A percentile compares a stretch with the other conserved stretches of the same genome.
Conservation (phyloP, 768 basidiomycete species). For the Xerocomus spinulosus region DNA sequence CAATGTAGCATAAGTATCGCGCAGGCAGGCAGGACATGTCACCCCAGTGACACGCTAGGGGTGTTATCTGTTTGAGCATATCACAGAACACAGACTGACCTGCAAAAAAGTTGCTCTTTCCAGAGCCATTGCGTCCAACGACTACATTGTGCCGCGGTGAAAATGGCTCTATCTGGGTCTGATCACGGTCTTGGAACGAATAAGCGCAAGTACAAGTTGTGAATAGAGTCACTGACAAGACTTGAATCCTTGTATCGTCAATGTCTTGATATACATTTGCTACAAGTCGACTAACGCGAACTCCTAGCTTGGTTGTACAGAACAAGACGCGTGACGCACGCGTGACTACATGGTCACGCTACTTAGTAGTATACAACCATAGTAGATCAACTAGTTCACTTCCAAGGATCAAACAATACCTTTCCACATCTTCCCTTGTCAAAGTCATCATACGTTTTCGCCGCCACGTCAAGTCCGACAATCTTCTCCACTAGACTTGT, state of each 20-base stretch:
- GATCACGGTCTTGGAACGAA: conserved; percentile 62
- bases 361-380: too few species aligned
- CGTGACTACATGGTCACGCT: conserved; percentile 18
- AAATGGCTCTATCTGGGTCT: conserved; percentile 92
- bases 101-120: conserved; percentile 98
- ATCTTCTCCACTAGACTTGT: conserved; percentile 64
- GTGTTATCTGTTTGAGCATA: background rate
- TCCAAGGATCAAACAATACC: conserved; percentile 75
- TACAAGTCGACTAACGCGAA: background rate
- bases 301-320: background rate
- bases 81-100: conserved; percentile 43
- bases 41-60: background rate
- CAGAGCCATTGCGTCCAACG: conserved; percentile 94
- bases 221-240: conserved; percentile 57
- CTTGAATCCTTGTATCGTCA: conserved; percentile 95
- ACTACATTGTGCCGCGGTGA: conserved; percentile 93
- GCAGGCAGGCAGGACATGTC: background rate
- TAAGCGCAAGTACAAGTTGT: background rate
- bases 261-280: conserved; percentile 78
- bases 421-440: conserved; percentile 73
- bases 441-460: conserved; percentile 57
- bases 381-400: conserved; percentile 16
- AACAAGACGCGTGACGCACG: conserved; percentile 16
- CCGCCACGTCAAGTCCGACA: conserved; percentile 55
- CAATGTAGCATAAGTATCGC: conserved; percentile 4